Evolutionary conservation across 2,329 filamentous ascomycete genomes (phyloP).

Genomic region (Neophaeococcomyces aloes): DNA sequence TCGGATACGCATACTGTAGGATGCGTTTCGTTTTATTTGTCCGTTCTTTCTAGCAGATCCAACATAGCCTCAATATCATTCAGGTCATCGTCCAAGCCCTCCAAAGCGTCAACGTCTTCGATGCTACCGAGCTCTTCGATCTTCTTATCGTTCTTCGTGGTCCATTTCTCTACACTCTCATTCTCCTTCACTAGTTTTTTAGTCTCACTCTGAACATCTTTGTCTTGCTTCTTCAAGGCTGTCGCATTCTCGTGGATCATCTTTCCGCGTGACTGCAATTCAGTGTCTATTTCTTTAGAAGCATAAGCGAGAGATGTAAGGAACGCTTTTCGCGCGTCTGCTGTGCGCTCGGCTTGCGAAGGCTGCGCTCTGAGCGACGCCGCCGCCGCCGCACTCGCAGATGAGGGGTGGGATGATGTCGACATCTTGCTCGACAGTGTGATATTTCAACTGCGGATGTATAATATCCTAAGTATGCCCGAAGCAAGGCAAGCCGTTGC

Average conservation of each 20-base stretch:
- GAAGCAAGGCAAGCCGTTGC: too few species aligned
- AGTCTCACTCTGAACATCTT: conserved; percentile 41
- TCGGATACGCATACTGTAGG: neutral
- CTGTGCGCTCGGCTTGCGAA: conserved; percentile 26
- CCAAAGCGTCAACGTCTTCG: conserved; percentile 44
- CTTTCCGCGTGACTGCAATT: conserved; percentile 44
- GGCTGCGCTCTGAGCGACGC: conserved; percentile 7
- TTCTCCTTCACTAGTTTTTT: conserved; percentile 42
- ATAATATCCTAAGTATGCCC: too few species aligned
- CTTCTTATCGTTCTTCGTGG: conserved; percentile 44
- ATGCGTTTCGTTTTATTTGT: neutral
- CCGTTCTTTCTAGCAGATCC: conserved; percentile 15
- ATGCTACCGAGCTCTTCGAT: conserved; percentile 50
- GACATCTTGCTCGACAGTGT: neutral
- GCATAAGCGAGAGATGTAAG: conserved; percentile 34
- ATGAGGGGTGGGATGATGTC: neutral
- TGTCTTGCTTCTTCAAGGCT: conserved; percentile 47
- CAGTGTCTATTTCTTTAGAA: conserved; percentile 40
- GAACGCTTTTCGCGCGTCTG: conserved; percentile 36
- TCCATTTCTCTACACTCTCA: conserved; percentile 43
- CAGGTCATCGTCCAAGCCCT: conserved; percentile 46
- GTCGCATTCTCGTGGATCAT: conserved; percentile 47
- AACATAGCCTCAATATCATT: conserved; percentile 14
- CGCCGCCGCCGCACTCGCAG: conserved; percentile 6
- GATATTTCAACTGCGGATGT: neutral